Base-by-base conservation (phyloP, 2,329 filamentous ascomycete species). In the Salinomyces thailandicus region DNA sequence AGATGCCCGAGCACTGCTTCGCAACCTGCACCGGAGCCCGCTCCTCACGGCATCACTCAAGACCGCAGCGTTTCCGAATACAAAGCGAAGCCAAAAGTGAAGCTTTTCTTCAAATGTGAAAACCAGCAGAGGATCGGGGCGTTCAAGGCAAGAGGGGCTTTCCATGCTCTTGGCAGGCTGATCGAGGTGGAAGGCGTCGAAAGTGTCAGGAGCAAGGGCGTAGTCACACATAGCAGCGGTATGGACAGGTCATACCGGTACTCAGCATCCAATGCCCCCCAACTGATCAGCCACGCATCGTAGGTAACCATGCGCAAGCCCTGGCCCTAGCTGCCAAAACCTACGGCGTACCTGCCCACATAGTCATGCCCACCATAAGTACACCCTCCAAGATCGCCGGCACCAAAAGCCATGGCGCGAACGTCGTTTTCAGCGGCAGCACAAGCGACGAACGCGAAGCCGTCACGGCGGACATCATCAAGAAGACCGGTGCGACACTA, bases 221-320 rank as follows among this genome's bases (percentile, higher is more conserved):
- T 95, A 5, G 78, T 86, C 8, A 95, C 89, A 48, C 87, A 95
- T 64, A 91, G 83, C 58, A 86, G 80, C 56, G 86, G 85, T 89
- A 62, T 33, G 50, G 59, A 18, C 26, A 20, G 20, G n/a, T 12
- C 17, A 7, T 7, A n/a, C 20, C n/a, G n/a, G n/a, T n/a, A n/a
- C n/a, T n/a, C n/a, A n/a, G n/a, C n/a, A n/a, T n/a, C n/a, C n/a
- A n/a, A n/a, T n/a, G n/a, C n/a, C n/a, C n/a, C n/a, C n/a, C n/a
- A n/a, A n/a, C 18, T 37, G 42, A 44, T 47, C 42, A 49, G 35
- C 9, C 12, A 22, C 28, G 12, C 33, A 24, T 24, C n/a, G 26
- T 45, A 89, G 87, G 89, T 41, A 96, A 96, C 63, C 91, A 96
- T 57, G 89, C 89, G 0, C 86, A 94, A 67, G 89, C 91, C 2